Conservation (phyloP, 2,329 filamentous ascomycete genomes). For the Colletotrichum gloeosporioides region DNA sequence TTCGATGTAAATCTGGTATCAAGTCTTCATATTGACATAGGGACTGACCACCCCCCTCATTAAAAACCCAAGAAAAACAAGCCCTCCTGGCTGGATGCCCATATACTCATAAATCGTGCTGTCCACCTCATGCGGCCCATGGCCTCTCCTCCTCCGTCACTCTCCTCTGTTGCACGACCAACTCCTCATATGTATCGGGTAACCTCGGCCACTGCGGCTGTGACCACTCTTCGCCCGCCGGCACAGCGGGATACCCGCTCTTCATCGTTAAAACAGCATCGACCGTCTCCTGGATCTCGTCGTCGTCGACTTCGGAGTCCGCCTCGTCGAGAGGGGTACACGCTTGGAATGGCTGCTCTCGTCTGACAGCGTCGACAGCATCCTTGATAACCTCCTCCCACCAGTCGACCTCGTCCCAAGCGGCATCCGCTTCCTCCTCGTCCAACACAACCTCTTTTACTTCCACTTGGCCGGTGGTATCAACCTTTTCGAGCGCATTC, state of each 20-base stretch:
- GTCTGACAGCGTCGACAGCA: slow-evolving; percentile 15
- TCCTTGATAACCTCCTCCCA: slow-evolving; percentile 20
- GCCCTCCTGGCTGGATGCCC: neutral
- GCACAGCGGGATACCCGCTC: slow-evolving; percentile 9
- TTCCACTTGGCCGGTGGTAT: neutral
- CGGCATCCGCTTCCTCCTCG: neutral
- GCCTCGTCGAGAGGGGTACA: slow-evolving; percentile 17
- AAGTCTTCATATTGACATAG: neutral
- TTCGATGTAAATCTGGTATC: neutral
- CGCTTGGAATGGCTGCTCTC: slow-evolving; percentile 11
- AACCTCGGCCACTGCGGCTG: slow-evolving; percentile 18
- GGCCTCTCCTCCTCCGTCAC: slow-evolving; percentile 2
- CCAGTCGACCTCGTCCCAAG: slow-evolving; percentile 18
- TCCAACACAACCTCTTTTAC: neutral
- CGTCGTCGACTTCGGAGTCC: slow-evolving; percentile 18
- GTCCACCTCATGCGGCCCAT: neutral
- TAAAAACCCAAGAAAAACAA: neutral
- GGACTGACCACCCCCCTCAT: neutral
- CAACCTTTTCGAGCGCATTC: neutral
- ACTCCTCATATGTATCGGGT: slow-evolving; percentile 20
- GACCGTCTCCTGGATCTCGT: slow-evolving; percentile 17
- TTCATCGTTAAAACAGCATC: slow-evolving; percentile 11
- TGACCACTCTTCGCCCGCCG: slow-evolving; percentile 15
- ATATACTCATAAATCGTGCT: neutral
- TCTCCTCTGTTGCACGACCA: slow-evolving; percentile 14